Conservation (phyloP, 164 flowering plant genomes). For the Hamamelis virginiana region DNA sequence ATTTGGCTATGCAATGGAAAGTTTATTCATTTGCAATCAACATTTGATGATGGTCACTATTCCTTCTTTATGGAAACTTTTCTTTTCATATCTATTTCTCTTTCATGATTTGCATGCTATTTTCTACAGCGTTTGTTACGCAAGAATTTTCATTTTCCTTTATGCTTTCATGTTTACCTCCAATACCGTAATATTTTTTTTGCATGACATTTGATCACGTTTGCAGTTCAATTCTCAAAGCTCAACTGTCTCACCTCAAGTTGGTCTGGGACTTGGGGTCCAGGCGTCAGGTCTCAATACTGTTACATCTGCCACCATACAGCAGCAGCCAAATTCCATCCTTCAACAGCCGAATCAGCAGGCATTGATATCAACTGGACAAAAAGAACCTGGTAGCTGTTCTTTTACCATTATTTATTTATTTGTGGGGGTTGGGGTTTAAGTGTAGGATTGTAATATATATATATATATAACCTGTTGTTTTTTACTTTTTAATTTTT, state of each 20-base stretch:
- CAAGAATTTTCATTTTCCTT: neutral
- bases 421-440: too few relatives aligned
- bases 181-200: neutral
- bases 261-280: slow-evolving; percentile 70
- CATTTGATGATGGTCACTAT: neutral
- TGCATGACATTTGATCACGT: slow-evolving; percentile 6
- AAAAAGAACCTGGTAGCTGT: slow-evolving; percentile 62
- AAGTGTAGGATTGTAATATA: too few relatives aligned
- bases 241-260: slow-evolving; percentile 59
- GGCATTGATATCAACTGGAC: slow-evolving; percentile 32
- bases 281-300: slow-evolving; percentile 54
- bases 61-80: neutral
- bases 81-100: neutral
- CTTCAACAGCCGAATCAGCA: slow-evolving; percentile 61
- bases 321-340: slow-evolving; percentile 53
- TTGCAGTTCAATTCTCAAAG: slow-evolving; percentile 80
- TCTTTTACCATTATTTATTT: neutral
- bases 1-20: neutral
- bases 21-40: neutral
- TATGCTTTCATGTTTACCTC: neutral
- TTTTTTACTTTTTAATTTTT: too few relatives aligned
- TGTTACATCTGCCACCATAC: slow-evolving; percentile 48
- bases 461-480: too few relatives aligned
- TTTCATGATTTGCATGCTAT: neutral
- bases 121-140: neutral